phyloP scores from a whole-genome alignment of 2,329 filamentous ascomycete genomes.

The Gaeumannomyces tritici region DNA sequence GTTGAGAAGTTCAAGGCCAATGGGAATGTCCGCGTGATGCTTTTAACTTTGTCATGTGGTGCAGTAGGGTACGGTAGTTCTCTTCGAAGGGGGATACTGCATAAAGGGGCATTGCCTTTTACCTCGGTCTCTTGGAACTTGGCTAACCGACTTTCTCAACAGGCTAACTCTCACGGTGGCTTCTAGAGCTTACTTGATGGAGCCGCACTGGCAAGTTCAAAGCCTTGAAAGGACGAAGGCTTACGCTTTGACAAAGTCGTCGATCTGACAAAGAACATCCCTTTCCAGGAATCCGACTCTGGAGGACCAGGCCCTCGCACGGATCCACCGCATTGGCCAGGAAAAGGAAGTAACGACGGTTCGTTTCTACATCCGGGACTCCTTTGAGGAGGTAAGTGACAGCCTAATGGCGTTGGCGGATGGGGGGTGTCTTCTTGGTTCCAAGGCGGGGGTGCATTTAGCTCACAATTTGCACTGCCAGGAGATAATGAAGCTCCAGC shows the following conservation, averaged over 20 bases:
- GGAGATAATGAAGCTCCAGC: constrained; percentile 9
- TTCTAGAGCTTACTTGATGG: constrained; percentile 36
- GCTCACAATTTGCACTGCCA: not conserved
- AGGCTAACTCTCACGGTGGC: constrained; percentile 37
- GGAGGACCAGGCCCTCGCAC: constrained; percentile 19
- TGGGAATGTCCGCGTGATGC: constrained; percentile 26
- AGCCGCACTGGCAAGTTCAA: constrained; percentile 32
- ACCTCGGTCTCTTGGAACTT: not conserved
- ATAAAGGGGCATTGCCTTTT: no score
- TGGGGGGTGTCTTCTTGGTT: no score
- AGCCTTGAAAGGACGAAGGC: no score
- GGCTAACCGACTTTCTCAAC: not conserved
- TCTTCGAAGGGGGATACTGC: not conserved
- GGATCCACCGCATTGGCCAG: constrained; percentile 19
- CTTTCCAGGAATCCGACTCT: constrained; percentile 18
- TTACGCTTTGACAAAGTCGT: no score
- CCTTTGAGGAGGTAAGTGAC: constrained; percentile 17
- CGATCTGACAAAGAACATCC: not conserved
- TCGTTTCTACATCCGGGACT: constrained; percentile 14
- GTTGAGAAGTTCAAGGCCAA: constrained; percentile 30
- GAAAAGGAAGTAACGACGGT: constrained; percentile 16
- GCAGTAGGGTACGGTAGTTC: constrained; percentile 33
- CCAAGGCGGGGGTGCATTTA: no score
- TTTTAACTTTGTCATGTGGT: constrained; percentile 40
- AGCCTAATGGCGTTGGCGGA: no score